Evolutionary conservation across 768 basidiomycete species (phyloP), one percentile per base, ranked within the genome.

Genomic region (Serendipita sp.): DNA sequence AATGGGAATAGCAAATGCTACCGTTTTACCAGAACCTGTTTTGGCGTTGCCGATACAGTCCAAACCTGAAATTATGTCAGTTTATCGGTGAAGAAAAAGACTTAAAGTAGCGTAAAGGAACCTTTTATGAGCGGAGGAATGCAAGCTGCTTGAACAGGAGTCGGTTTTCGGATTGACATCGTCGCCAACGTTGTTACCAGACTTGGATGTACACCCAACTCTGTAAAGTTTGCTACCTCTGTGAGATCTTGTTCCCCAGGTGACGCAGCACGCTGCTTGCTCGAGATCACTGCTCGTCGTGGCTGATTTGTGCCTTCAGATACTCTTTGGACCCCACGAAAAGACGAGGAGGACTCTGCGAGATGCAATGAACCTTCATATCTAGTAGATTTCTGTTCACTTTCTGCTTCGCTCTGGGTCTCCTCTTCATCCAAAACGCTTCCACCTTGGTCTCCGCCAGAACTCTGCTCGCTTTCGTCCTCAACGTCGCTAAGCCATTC

Each of bases 11-110:
- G 95, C 96, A 67, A 99, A 99, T 0, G 96, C 94, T 64, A 99
- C 83, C 0, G 96, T 99, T 75, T 99, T 99, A 68, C 95, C 95
- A 1, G 90, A 93, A 61, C 96, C 96, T 0, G 96, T 99, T 75
- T 97, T 94, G 0, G 96, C 93, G 66, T 95, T 93, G 9, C 96
- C 96, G 64, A 99, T 90, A 72, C 94, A 97, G 72, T 99, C 95
- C 70, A 86, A 81, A 42, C 95, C 95, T 91, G 73, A 28, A 11
- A 9, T 28, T 26, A 2, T 13, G 42, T 45, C 33, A 64, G 43
- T 53, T 5, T 22, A 31, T 33, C 48, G 43, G 28, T 45, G 1
- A 42, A 13, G 44, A 43, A 28, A 42, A 51, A 48, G 63, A 5
- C 26, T 38, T 28, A 42, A 16, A 22, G 24, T 26, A 42, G 3